phyloP scores from a whole-genome alignment of 129 eudicot species.

The Ambrosia artemisiifolia region DNA sequence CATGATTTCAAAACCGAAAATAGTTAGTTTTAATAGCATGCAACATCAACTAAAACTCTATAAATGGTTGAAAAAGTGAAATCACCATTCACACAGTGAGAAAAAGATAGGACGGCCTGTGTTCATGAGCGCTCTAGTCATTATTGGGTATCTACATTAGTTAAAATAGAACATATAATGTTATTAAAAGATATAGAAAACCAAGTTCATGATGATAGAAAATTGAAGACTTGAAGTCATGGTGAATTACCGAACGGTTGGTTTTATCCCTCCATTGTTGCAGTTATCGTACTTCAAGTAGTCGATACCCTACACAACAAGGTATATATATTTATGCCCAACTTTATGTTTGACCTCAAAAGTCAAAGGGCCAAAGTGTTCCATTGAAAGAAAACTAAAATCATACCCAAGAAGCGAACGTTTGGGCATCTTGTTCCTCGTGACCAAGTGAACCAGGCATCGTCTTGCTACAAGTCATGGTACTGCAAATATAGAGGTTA shows the following conservation, averaged over 20 bases:
- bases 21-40: neutral
- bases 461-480: slow-evolving; percentile 65
- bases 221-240: neutral
- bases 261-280: slow-evolving; percentile 60
- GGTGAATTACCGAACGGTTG: slow-evolving; percentile 58
- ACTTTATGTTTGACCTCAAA: slow-evolving; percentile 16
- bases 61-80: neutral
- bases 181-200: slow-evolving; percentile 1
- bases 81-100: slow-evolving; percentile 85
- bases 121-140: slow-evolving; percentile 83
- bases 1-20: neutral
- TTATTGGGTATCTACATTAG: slow-evolving; percentile 70
- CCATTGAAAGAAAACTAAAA: neutral
- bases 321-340: neutral
- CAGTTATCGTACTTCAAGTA: slow-evolving; percentile 94
- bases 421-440: slow-evolving; percentile 82
- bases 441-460: slow-evolving; percentile 97
- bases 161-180: neutral
- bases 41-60: neutral
- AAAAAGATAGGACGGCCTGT: slow-evolving; percentile 80
- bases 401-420: slow-evolving; percentile 87
- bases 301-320: slow-evolving; percentile 67
- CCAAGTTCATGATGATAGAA: neutral
- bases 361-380: neutral
- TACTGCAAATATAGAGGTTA: slow-evolving; percentile 38